Percentiles rank a stretch among this genome's conserved stretches.
Evolutionary conservation across 495 filamentous ascomycete genomes (phyloP).

Genomic region (Apiosordaria backusii): DNA sequence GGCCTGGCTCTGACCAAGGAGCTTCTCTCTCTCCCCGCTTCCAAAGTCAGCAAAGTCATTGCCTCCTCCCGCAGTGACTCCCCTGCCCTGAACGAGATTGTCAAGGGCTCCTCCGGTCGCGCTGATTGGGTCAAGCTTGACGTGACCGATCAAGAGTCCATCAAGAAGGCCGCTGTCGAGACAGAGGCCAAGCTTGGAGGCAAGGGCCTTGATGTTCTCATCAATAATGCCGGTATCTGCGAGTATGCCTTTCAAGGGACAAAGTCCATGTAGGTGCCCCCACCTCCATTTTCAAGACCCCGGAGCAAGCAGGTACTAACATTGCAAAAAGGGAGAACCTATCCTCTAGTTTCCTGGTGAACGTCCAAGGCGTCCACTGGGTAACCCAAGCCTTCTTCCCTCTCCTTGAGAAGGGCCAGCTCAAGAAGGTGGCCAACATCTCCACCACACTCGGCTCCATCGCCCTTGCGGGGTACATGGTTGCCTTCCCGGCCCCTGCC

Average conservation of each 20-base stretch:
- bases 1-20: constrained; percentile 38
- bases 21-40: constrained; percentile 30
- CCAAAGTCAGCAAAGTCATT: constrained; percentile 22
- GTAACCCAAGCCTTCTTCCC: constrained; percentile 46
- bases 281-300: not conserved
- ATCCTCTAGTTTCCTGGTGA: constrained; percentile 40
- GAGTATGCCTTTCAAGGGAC: constrained; percentile 25
- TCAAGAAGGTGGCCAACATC: constrained; percentile 50
- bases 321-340: constrained; percentile 34
- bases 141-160: constrained; percentile 27
- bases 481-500: constrained; percentile 31
- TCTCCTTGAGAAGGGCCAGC: constrained; percentile 41
- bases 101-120: constrained; percentile 25
- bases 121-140: constrained; percentile 35
- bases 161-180: constrained; percentile 28
- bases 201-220: constrained; percentile 37
- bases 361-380: constrained; percentile 43
- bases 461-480: constrained; percentile 22
- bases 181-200: constrained; percentile 29
- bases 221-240: constrained; percentile 25
- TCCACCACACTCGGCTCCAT: constrained; percentile 48
- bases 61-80: constrained; percentile 10
- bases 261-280: constrained; percentile 12
- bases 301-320: constrained; percentile 12
- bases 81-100: constrained; percentile 29